Conservation (phyloP, 306 rosid species). For the Inga leiocalycina region DNA sequence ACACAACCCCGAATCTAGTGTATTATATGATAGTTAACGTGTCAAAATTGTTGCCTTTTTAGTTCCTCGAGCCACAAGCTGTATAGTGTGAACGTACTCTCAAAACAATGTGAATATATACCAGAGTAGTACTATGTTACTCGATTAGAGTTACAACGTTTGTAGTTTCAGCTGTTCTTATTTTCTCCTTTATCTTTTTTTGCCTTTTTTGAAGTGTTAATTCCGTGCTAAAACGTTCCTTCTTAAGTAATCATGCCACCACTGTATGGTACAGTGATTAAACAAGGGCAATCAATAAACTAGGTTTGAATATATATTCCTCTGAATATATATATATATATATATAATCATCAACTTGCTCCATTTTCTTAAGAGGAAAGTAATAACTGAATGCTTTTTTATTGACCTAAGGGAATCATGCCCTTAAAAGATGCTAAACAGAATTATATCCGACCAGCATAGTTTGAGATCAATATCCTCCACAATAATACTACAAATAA, state of each 20-base stretch:
- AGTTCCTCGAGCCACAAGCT: conserved; percentile 39
- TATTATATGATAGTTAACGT: not conserved
- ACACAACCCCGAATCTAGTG: not conserved
- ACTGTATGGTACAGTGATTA: conserved; percentile 21
- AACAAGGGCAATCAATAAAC: not conserved
- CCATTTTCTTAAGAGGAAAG: not conserved
- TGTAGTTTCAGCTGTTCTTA: not conserved
- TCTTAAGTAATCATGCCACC: conserved; percentile 25
- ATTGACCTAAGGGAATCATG: not conserved
- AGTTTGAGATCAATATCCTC: not conserved
- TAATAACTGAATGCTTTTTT: not conserved
- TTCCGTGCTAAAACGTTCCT: not conserved
- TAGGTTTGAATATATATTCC: not conserved
- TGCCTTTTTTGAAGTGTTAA: not conserved
- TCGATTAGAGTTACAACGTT: not conserved
- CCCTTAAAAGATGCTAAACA: not conserved
- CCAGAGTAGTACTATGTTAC: conserved; percentile 19
- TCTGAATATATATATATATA: not conserved
- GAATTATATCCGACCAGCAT: not conserved
- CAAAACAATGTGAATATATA: conserved; percentile 12
- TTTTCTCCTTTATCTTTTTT: not conserved
- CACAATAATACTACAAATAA: not conserved
- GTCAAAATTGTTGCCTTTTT: conserved; percentile 17
- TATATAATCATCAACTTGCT: not conserved
- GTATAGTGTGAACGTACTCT: conserved; percentile 27